Base-by-base conservation (phyloP, 2,329 filamentous ascomycete species). In the Achaetomium macrosporum region DNA sequence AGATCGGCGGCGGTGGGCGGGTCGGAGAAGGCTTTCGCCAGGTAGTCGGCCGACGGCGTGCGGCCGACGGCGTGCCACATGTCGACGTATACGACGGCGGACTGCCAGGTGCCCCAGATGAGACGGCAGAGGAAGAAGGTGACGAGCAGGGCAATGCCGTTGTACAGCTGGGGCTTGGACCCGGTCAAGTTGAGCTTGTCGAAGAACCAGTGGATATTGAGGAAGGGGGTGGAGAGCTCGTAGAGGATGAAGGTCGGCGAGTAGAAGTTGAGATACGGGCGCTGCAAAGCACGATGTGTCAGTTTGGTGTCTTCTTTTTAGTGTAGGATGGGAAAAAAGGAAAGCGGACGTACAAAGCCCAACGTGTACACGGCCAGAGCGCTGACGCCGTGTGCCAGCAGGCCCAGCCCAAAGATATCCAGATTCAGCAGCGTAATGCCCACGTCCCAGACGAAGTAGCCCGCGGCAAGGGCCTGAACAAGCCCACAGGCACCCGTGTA, bases 141-240 rank as follows among this genome's bases (percentile, higher is more conserved):
- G 59, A 74, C 69, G 48, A 92, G 80, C 3, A 93, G 80, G 52
- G 81, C 64, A 56, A 90, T 75, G 61, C 88, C 88, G 64, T 93
- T 93, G 69, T 88, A 83, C 29, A 91, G 77, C 71, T 93, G 89
- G 20, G 82, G 69, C 49, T 75, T 76, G 17, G 84, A 83, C 35
- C 89, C 89, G 0, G 89, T 93, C 76, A 90, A 83, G 63, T 82
- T 79, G 54, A 92, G 74, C 73, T 95, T 95, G 71, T 95, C 89
- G 71, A 87, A 88, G 74, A 93, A 93, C 89, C 89, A 95, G 74
- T 95, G 89, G 66, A 92, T 80, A 67, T 95, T 95, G 53, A 93
- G 77, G 69, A 93, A 91, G 8, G 88, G 88, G 5, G 85, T 87
- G 25, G 87, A 91, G 37, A 95, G 79, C 69, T 95, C 89, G 80